Base-by-base conservation (phyloP, 768 basidiomycete species). In the Russula griseocarnosa region DNA sequence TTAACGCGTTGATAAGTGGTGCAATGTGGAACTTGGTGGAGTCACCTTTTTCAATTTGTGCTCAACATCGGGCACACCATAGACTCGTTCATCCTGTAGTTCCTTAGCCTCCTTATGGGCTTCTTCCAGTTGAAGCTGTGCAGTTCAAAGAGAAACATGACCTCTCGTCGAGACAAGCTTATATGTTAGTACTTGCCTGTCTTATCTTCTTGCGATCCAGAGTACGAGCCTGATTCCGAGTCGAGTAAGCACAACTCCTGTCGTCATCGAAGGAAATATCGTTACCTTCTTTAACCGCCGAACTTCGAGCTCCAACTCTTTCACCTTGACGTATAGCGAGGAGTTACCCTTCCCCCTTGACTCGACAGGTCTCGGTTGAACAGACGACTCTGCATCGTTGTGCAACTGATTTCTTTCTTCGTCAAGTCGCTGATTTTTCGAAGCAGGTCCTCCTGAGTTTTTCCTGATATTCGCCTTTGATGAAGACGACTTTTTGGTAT, bases 11-110 rank as follows among this genome's bases (percentile, higher is more conserved):
- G 24, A 32, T 30, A 10, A 46, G 30, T 32, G n/a, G 13, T 7
- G 16, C 30, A 22, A n/a, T 24, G 18, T 44, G 60, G 2, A 3
- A 10, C 2, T 34, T 8, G 40, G 26, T 30, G 18, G 28, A 62
- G 68, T 36, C 40, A 78, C 81, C 71, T 81, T 81, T 63, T 76
- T 73, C 79, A 81, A 79, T 18, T 71, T 66, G 64, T 76, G 55
- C 3, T 70, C 69, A 24, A 74, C 58, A 59, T 80, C 79, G 2
- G 70, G 74, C 10, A 71, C 68, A 22, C 71, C 73, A n/a, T 69
- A 63, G 13, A 73, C 69, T 16, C 52, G 65, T 50, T 71, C 67
- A 3, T 74, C 72, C 34, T 71, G 65, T 24, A 81, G 71, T 30
- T 78, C 79, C 13, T 75, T 66, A 5, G 76, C 76, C 62, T 82